These are phyloP conservation scores for Tetrahymena malaccensis DNA, from an alignment of 73 alveolate species.

Conservation along the genomic window DNA sequence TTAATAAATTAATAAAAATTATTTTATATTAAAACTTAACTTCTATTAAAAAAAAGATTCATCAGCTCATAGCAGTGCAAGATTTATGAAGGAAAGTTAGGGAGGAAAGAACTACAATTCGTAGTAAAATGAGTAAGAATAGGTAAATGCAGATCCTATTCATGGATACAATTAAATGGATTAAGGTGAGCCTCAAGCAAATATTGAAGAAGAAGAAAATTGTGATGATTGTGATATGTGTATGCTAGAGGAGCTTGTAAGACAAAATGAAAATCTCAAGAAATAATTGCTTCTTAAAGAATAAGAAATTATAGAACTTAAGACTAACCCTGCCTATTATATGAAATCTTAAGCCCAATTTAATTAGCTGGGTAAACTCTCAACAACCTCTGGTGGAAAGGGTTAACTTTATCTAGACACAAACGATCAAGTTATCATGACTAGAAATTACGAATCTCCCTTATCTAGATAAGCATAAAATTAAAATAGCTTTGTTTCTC, in stretches of 20 bases:
- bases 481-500: background rate
- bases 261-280: background rate
- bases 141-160: background rate
- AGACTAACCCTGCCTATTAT: background rate
- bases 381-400: background rate
- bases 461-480: background rate
- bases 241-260: background rate
- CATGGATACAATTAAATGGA: background rate
- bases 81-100: background rate
- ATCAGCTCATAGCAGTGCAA: background rate
- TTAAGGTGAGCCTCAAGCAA: background rate
- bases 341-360: background rate
- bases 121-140: background rate
- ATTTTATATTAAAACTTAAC: background rate
- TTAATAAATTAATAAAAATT: too few species aligned
- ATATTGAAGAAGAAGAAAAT: background rate
- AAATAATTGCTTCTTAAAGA: background rate
- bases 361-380: background rate
- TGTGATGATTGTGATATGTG: background rate
- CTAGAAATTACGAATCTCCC: background rate
- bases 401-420: background rate
- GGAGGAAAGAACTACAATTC: background rate
- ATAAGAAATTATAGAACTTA: background rate
- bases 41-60: background rate
- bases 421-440: background rate